Conservation (phyloP, 495 filamentous ascomycete species). For the Penicillium pulvis region DNA sequence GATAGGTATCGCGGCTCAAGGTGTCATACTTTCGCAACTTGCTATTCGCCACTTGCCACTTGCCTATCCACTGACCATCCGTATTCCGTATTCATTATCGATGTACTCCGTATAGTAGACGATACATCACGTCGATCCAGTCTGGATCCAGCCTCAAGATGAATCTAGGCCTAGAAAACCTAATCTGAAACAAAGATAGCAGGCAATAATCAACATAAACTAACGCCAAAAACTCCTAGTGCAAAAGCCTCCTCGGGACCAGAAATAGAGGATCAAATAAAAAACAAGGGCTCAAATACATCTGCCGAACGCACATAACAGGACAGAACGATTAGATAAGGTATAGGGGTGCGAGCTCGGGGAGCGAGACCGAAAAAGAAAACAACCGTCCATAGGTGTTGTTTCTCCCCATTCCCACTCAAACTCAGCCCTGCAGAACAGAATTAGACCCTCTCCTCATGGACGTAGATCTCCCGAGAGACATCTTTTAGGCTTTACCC, state of each 20-base stretch:
- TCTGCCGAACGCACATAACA: too few species aligned
- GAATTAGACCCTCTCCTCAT: conserved; percentile 9
- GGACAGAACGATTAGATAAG: too few species aligned
- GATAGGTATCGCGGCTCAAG: conserved; percentile 6
- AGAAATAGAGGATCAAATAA: background rate
- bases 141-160: background rate
- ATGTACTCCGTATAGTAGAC: too few species aligned
- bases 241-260: background rate
- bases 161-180: background rate
- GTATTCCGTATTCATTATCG: too few species aligned
- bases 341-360: background rate
- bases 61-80: background rate
- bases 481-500: background rate
- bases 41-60: background rate
- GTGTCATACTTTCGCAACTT: background rate
- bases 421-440: conserved; percentile 7
- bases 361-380: background rate
- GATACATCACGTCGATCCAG: too few species aligned
- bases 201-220: background rate
- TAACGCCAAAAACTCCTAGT: background rate
- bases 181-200: background rate
- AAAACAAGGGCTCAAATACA: background rate
- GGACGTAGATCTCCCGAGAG: conserved; percentile 20
- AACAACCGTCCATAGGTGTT: background rate
- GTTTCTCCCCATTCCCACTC: background rate